A percentile compares a stretch with the other conserved stretches of the same genome.
phyloP scores from a whole-genome alignment of 1,284 basidiomycete species.

The Athelia sp. region DNA sequence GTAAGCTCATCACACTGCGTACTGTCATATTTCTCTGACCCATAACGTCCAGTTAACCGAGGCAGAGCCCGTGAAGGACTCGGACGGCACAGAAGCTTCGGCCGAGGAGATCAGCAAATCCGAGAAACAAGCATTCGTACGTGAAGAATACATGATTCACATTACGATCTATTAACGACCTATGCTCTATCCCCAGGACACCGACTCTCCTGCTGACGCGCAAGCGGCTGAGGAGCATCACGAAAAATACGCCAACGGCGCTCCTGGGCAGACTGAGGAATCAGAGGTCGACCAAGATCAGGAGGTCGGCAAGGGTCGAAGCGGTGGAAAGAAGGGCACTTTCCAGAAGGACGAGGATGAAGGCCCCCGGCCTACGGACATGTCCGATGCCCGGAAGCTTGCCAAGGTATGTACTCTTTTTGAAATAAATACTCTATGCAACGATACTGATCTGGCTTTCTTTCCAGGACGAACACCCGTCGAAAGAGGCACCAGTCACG shows the following conservation, averaged over 20 bases:
- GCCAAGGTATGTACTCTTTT: too few relatives aligned
- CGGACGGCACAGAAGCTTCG: constrained; percentile 26
- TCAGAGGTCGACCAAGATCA: constrained; percentile 15
- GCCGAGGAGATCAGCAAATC: constrained; percentile 30
- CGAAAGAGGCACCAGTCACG: too few relatives aligned
- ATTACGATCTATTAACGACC: not conserved
- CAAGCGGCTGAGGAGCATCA: constrained; percentile 18
- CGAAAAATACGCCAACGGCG: constrained; percentile 3
- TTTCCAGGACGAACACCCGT: too few relatives aligned
- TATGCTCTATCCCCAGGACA: constrained; percentile 15
- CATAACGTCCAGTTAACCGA: not conserved
- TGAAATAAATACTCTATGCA: too few relatives aligned
- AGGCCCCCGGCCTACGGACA: not conserved
- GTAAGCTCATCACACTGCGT: not conserved
- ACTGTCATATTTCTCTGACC: not conserved
- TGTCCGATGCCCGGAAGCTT: not conserved
- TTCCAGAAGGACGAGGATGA: not conserved
- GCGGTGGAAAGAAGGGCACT: not conserved
- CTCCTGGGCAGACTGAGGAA: constrained; percentile 14
- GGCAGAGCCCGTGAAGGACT: constrained; percentile 18
- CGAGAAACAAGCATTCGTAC: constrained; percentile 25
- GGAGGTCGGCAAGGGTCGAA: constrained; percentile 6
- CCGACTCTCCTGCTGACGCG: constrained; percentile 26
- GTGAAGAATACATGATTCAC: constrained; percentile 10
- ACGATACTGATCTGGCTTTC: too few relatives aligned